Evolutionary conservation across 306 rosid species (phyloP).

Genomic region (Fragaria vesca): DNA sequence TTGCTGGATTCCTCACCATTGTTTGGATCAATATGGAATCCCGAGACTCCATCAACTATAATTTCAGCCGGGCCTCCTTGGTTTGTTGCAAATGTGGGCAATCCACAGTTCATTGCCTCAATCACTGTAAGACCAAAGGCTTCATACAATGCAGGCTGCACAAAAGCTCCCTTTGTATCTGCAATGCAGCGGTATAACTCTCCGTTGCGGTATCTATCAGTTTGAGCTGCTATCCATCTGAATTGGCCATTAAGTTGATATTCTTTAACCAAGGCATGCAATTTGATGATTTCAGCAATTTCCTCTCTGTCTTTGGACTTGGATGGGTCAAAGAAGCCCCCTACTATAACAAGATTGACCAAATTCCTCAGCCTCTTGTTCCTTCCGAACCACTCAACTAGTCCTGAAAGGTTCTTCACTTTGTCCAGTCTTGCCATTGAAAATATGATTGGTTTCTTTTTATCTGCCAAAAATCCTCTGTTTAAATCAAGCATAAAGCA

Average conservation of each 20-base stretch:
- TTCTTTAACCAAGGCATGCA: slow-evolving; percentile 68
- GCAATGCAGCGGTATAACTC: slow-evolving; percentile 83
- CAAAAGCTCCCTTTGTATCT: slow-evolving; percentile 87
- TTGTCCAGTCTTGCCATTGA: slow-evolving; percentile 95
- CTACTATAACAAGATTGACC: slow-evolving; percentile 84
- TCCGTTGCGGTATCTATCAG: slow-evolving; percentile 70
- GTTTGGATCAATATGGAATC: slow-evolving; percentile 72
- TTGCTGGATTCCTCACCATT: slow-evolving; percentile 74
- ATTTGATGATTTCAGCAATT: slow-evolving; percentile 73
- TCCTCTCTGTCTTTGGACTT: slow-evolving; percentile 95
- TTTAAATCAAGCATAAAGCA: slow-evolving; percentile 19
- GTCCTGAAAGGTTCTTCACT: slow-evolving; percentile 85
- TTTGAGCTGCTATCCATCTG: slow-evolving; percentile 94
- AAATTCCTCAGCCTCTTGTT: slow-evolving; percentile 61
- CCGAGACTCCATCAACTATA: slow-evolving; percentile 76
- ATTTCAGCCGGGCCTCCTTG: slow-evolving; percentile 98
- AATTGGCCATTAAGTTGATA: slow-evolving; percentile 69
- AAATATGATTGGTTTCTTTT: slow-evolving; percentile 83
- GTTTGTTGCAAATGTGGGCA: slow-evolving; percentile 89
- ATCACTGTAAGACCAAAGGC: slow-evolving; percentile 94
- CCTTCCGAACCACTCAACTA: slow-evolving; percentile 85
- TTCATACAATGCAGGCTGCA: slow-evolving; percentile 92
- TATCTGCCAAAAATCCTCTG: slow-evolving; percentile 86
- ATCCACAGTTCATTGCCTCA: slow-evolving; percentile 96
- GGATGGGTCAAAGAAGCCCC: slow-evolving; percentile 81